Percentiles rank a stretch among this genome's conserved stretches.
These are phyloP conservation scores for Colletotrichum sp. DNA, from an alignment of 2,329 filamentous ascomycete species.

Conservation along the genomic window DNA sequence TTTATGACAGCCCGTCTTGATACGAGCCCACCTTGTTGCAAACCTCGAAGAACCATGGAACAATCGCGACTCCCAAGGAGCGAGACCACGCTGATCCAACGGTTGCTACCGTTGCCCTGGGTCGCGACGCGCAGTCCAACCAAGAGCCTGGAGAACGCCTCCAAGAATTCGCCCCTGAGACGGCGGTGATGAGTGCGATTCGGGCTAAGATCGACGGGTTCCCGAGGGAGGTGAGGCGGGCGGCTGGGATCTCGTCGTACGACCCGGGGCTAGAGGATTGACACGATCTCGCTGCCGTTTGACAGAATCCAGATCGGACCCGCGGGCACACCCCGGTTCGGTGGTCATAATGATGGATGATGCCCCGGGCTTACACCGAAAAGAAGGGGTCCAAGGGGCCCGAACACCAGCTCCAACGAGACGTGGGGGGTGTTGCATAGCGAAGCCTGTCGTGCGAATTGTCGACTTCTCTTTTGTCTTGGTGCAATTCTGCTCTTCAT, in stretches of 20 bases:
- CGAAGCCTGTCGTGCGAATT: neutral
- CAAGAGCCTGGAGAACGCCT: neutral
- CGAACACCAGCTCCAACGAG: neutral
- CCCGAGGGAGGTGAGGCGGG: neutral
- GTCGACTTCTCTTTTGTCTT: neutral
- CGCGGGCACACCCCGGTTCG: neutral
- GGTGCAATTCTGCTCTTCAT: neutral
- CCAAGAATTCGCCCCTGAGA: neutral
- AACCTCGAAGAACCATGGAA: neutral
- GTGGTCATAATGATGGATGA: neutral
- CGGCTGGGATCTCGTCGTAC: neutral
- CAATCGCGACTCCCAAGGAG: neutral
- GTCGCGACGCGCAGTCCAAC: neutral
- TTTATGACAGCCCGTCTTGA: neutral
- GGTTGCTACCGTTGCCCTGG: neutral
- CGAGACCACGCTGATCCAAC: neutral
- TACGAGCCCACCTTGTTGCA: neutral
- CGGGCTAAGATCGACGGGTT: neutral
- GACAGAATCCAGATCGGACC: slow-evolving; percentile 18
- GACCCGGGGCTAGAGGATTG: neutral
- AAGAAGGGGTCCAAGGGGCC: neutral
- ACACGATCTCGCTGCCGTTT: slow-evolving; percentile 12
- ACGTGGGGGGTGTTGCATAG: neutral
- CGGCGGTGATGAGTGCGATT: neutral
- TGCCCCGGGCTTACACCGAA: neutral